These are phyloP conservation scores for Colletotrichum gigasporum DNA, from an alignment of 2,329 filamentous ascomycete genomes.

Conservation along the genomic window DNA sequence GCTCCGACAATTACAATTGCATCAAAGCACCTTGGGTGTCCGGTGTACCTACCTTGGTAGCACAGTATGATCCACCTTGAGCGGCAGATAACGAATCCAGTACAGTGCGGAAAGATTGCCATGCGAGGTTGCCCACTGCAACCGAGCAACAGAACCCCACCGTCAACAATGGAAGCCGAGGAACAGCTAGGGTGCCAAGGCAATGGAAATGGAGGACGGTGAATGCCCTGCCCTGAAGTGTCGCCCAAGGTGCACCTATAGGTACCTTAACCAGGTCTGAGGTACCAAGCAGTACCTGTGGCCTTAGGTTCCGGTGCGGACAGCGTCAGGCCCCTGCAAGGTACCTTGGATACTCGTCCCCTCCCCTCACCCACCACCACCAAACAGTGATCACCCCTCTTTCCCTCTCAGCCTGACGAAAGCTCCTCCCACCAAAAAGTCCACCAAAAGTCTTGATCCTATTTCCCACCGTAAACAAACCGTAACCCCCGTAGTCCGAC, in stretches of 20 bases:
- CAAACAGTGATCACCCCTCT: constrained; percentile 13
- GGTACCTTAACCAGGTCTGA: background rate
- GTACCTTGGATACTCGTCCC: background rate
- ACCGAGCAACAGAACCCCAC: background rate
- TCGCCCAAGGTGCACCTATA: background rate
- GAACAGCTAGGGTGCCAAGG: no score
- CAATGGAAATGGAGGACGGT: background rate
- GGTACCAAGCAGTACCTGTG: background rate
- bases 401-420: constrained; percentile 19
- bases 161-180: background rate
- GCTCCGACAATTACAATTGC: no score
- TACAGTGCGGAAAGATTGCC: background rate
- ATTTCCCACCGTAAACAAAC: background rate
- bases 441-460: constrained; percentile 4
- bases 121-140: constrained; percentile 3
- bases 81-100: no score
- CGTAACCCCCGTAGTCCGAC: background rate
- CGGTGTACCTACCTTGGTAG: no score
- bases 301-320: background rate
- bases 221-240: constrained; percentile 8
- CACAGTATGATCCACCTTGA: background rate
- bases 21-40: no score
- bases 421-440: constrained; percentile 20
- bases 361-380: background rate
- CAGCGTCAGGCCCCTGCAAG: background rate